phyloP scores from a whole-genome alignment of 306 rosid species.

The Prinsepia uniflora region DNA sequence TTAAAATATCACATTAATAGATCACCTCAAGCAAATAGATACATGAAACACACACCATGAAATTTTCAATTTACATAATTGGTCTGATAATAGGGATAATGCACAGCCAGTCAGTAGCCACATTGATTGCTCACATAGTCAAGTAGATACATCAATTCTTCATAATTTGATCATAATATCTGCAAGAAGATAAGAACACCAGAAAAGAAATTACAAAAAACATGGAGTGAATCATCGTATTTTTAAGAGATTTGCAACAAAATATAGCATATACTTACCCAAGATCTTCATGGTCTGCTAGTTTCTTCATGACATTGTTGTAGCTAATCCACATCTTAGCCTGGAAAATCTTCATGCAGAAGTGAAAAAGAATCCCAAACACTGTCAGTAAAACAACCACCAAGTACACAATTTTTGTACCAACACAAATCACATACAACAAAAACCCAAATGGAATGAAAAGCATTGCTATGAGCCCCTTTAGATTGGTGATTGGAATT shows the following conservation, averaged over 20 bases:
- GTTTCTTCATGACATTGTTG: slow-evolving; percentile 9
- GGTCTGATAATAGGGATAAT: not conserved
- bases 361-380: slow-evolving; percentile 41
- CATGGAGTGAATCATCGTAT: not conserved
- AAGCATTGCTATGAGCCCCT: slow-evolving; percentile 38
- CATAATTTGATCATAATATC: slow-evolving; percentile 21
- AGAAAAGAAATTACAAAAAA: not conserved
- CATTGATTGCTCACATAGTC: not conserved
- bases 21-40: not conserved
- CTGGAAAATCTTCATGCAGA: slow-evolving; percentile 34
- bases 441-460: slow-evolving; percentile 48
- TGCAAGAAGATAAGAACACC: not conserved
- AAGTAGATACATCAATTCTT: not conserved
- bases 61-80: not conserved
- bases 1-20: no score
- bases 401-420: slow-evolving; percentile 41
- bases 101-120: not conserved
- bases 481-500: slow-evolving; percentile 42
- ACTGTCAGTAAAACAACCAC: slow-evolving; percentile 43
- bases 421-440: slow-evolving; percentile 39
- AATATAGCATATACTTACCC: slow-evolving; percentile 4
- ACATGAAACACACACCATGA: not conserved
- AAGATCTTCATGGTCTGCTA: slow-evolving; percentile 16
- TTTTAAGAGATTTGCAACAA: not conserved
- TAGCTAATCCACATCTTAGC: slow-evolving; percentile 18